A percentile compares a stretch with the other conserved stretches of the same genome.
Evolutionary conservation across 495 filamentous ascomycete species (phyloP).

Genomic region (Parathielavia hyrcaniae): DNA sequence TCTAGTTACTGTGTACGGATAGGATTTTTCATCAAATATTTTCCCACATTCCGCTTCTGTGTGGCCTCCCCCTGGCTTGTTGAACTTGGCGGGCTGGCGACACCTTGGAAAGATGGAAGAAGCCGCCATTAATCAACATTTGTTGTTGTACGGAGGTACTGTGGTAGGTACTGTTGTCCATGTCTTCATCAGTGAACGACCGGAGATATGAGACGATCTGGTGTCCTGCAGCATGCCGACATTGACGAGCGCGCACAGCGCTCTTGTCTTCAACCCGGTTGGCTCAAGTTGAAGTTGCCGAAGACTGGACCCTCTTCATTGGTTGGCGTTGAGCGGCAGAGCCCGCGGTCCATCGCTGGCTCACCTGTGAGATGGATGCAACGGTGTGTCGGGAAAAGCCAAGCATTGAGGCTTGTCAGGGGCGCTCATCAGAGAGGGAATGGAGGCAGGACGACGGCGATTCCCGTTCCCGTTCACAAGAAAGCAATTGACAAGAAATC

Average conservation of each 20-base stretch:
- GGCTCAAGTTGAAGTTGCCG: constrained; percentile 5
- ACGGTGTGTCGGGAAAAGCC: not conserved
- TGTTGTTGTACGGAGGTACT: too few species aligned
- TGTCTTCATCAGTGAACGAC: too few species aligned
- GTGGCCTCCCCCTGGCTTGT: not conserved
- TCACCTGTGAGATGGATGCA: constrained; percentile 5
- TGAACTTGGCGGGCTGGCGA: not conserved
- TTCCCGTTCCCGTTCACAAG: not conserved
- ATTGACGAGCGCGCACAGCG: not conserved
- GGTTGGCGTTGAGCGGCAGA: not conserved
- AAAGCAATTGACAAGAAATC: not conserved
- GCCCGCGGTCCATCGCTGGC: not conserved
- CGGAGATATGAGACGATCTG: not conserved
- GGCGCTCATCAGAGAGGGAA: not conserved
- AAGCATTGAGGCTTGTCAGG: constrained; percentile 1
- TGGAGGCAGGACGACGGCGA: not conserved
- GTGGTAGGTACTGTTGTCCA: too few species aligned
- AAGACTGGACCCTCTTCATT: not conserved
- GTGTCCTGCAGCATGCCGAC: too few species aligned
- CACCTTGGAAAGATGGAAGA: too few species aligned
- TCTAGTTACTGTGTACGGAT: too few species aligned
- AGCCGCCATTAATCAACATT: not conserved
- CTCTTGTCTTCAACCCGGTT: not conserved
- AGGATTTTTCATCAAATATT: not conserved
- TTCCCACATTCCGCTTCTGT: constrained; percentile 11